phyloP scores from a whole-genome alignment of 306 rosid species.

The Lathyrus oleraceus region DNA sequence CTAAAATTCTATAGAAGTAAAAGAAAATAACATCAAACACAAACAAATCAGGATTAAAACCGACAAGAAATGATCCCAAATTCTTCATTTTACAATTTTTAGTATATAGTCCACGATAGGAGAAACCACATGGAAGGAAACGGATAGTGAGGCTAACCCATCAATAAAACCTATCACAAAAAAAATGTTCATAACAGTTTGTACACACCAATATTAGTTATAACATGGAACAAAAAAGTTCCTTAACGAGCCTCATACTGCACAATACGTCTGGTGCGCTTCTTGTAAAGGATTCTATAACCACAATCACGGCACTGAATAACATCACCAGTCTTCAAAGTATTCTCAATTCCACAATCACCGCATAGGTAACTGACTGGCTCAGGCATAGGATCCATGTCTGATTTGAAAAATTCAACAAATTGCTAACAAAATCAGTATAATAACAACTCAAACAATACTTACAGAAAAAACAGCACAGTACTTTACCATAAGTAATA shows the following conservation, averaged over 20 bases:
- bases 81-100: too few relatives aligned
- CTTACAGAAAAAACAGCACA: neutral
- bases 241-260: neutral
- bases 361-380: constrained; percentile 14
- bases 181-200: too few relatives aligned
- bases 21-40: too few relatives aligned
- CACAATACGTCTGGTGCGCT: constrained; percentile 69
- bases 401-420: neutral
- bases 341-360: constrained; percentile 94
- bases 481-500: too few relatives aligned
- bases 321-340: constrained; percentile 84
- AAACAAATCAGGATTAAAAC: too few relatives aligned
- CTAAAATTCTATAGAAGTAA: too few relatives aligned
- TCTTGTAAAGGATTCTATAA: constrained; percentile 91
- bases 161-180: too few relatives aligned
- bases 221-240: rapidly evolving
- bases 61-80: too few relatives aligned
- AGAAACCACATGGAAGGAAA: too few relatives aligned
- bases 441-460: neutral
- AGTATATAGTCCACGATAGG: too few relatives aligned
- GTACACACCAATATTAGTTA: neutral
- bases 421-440: neutral
- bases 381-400: constrained; percentile 12
- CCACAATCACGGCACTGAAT: constrained; percentile 97
- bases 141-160: too few relatives aligned